Percentiles rank a stretch among this genome's conserved stretches.
phyloP scores from a whole-genome alignment of 2,329 filamentous ascomycete genomes.

The Ustilaginoidea virens region DNA sequence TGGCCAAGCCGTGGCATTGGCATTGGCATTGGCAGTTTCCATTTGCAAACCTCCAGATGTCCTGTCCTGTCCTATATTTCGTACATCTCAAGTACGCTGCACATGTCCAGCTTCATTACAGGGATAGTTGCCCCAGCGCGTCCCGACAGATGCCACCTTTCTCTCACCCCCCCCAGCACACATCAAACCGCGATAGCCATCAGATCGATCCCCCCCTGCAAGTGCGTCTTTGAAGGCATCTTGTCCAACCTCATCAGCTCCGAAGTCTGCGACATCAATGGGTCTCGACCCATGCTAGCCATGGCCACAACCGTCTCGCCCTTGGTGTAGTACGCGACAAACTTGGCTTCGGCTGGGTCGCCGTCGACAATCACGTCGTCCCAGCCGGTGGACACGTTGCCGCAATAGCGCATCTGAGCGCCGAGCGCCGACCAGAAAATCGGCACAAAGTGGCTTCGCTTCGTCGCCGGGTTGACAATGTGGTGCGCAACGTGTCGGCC shows the following conservation, averaged over 20 bases:
- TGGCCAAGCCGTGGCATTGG: too few species aligned
- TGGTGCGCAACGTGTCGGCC: slow-evolving; percentile 66
- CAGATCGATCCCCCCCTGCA: slow-evolving; percentile 46
- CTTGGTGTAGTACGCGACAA: slow-evolving; percentile 77
- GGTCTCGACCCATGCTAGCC: slow-evolving; percentile 81
- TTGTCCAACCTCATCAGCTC: slow-evolving; percentile 71
- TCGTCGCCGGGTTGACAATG: slow-evolving; percentile 48
- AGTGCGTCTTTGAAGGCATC: slow-evolving; percentile 70
- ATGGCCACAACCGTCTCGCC: slow-evolving; percentile 81
- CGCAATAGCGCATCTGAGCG: slow-evolving; percentile 82
- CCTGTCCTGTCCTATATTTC: too few species aligned
- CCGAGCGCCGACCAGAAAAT: slow-evolving; percentile 95
- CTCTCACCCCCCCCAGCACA: too few species aligned
- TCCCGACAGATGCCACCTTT: too few species aligned
- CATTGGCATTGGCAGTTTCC: too few species aligned
- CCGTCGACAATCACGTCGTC: slow-evolving; percentile 74
- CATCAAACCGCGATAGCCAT: slow-evolving; percentile 20
- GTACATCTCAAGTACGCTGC: too few species aligned
- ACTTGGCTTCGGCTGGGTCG: slow-evolving; percentile 61
- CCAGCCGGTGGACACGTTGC: slow-evolving; percentile 66
- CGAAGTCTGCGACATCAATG: slow-evolving; percentile 65
- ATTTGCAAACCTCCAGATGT: too few species aligned
- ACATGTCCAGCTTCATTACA: too few species aligned
- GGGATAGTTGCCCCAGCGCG: too few species aligned
- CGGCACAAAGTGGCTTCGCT: slow-evolving; percentile 65